Percentiles rank a stretch among this genome's conserved stretches.
Evolutionary conservation across 108 stramenopile species (phyloP).

Genomic region (Fistulifera pelliculosa): DNA sequence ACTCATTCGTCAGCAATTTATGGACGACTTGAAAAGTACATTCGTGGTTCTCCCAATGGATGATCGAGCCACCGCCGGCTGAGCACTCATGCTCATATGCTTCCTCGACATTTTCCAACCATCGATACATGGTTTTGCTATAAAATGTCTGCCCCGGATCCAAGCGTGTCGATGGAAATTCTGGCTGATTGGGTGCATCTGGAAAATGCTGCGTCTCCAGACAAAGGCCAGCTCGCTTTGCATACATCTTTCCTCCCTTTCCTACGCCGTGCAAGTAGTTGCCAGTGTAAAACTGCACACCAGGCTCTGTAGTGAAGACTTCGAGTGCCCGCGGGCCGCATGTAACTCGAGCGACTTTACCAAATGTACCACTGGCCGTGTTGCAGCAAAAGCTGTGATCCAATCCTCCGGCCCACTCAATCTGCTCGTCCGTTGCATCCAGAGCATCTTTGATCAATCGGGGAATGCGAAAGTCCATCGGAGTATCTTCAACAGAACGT

Average conservation of each 20-base stretch:
- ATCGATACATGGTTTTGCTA: no score
- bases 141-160: no score
- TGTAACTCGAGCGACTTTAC: no score
- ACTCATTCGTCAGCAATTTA: no score
- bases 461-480: constrained; percentile 51
- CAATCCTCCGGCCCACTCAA: constrained; percentile 43
- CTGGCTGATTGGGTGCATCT: constrained; percentile 32
- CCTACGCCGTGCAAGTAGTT: constrained; percentile 49
- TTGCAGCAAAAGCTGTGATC: constrained; percentile 58
- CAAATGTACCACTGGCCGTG: no score
- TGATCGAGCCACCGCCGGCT: no score
- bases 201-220: constrained; percentile 86
- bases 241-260: constrained; percentile 17
- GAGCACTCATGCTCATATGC: no score
- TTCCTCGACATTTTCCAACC: no score
- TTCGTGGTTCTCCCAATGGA: no score
- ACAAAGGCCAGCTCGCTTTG: constrained; percentile 65
- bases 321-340: no score
- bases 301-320: constrained; percentile 51
- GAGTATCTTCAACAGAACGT: constrained; percentile 18
- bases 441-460: constrained; percentile 38
- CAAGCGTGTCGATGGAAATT: not conserved
- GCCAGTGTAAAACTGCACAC: constrained; percentile 81
- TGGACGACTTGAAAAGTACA: no score
- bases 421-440: not conserved